Conservation (phyloP, 176 grass and related monocot species). For the Hordeum marinum region DNA sequence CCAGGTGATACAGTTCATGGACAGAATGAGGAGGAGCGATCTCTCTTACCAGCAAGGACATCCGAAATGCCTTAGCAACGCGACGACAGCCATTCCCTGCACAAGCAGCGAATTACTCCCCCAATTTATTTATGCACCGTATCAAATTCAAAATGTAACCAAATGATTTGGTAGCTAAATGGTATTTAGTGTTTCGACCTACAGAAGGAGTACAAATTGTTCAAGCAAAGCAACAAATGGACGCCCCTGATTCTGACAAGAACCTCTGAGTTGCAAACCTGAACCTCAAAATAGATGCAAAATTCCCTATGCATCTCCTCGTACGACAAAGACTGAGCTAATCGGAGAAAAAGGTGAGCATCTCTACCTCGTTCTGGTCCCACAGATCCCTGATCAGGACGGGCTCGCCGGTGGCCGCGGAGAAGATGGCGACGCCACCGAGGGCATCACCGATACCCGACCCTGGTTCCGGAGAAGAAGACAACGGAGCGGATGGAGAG, state of each 20-base stretch:
- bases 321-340: background rate
- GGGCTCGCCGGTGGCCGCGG: conserved; percentile 59
- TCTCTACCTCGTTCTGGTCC: conserved; percentile 60
- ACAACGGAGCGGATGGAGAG: conserved; percentile 12
- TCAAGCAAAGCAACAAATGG: background rate
- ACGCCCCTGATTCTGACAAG: background rate
- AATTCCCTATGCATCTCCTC: background rate
- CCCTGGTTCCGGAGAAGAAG: background rate
- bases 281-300: background rate
- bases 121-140: background rate
- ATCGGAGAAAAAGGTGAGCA: background rate
- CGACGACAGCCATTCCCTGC: conserved; percentile 75
- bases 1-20: too few relatives aligned
- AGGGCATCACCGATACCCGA: conserved; percentile 36
- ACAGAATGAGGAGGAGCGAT: background rate
- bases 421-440: conserved; percentile 44
- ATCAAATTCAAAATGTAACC: background rate
- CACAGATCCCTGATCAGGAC: conserved; percentile 63
- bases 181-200: background rate
- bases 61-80: conserved; percentile 80
- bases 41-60: conserved; percentile 70
- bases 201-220: background rate
- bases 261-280: background rate
- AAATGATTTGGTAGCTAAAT: background rate
- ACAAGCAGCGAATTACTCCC: background rate